Evolutionary conservation across 805 yeast species (phyloP), one percentile per base, ranked within the genome.

Genomic region (Schwanniomyces polymorphus): DNA sequence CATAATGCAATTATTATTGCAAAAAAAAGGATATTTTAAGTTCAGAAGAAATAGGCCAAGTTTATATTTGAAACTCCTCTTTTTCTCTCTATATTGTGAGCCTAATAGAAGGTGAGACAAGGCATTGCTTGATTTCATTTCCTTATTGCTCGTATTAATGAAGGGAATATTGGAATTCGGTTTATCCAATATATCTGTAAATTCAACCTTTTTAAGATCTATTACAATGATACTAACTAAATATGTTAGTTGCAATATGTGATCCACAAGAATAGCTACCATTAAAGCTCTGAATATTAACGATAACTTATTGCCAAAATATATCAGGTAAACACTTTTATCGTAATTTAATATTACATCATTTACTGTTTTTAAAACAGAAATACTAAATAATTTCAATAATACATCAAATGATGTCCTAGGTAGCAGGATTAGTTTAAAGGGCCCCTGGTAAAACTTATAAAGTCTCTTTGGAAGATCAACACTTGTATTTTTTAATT

Each of bases 151-250:
- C 16, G 3, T 38, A 43, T 41, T 27, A 3, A 8, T 18, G n/a
- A 27, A 37, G n/a, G 27, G 17, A 12, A 21, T 8, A n/a, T 26
- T 28, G 4, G 38, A 16, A 31, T 12, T 14, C 5, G 17, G 18
- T 11, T n/a, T 16, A 42, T 41, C 54, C 28, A 79, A 59, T 10
- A 83, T 59, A 49, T 84, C 89, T 12, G 78, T 78, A 14, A 85
- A 70, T 53, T 85, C 91, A 25, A 78, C 61, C 45, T 89, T 73
- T 41, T 84, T 76, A 27, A 84, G 66, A 65, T 89, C 96, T 33
- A 88, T 78, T 14, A 85, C 75, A 27, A 88, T 66, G 1, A 87
- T 80, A 0, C 90, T 82, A 1, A 83, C 69, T 48, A 87, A 79
- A 61, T 74, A 88, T 1, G 91, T 79, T 42, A 82, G 58, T 53